A percentile compares a stretch with the other conserved stretches of the same genome.
These are phyloP conservation scores for Alternaria rosae DNA, from an alignment of 2,329 filamentous ascomycete genomes.

Conservation along the genomic window DNA sequence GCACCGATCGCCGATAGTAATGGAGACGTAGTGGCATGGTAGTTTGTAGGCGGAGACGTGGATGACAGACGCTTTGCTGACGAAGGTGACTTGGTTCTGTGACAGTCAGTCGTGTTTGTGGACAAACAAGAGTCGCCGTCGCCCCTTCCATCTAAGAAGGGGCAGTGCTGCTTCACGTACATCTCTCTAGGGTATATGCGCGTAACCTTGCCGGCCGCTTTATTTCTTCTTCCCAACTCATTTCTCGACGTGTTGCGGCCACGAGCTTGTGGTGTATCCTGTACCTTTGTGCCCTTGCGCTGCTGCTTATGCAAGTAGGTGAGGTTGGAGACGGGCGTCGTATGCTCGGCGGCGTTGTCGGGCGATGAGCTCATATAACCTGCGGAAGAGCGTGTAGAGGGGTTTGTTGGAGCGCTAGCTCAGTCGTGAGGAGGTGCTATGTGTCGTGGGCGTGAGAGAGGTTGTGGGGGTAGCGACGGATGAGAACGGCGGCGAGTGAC, in stretches of 20 bases:
- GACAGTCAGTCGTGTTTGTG: slow-evolving; percentile 14
- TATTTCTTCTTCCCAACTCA: slow-evolving; percentile 54
- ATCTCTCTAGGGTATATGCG: slow-evolving; percentile 52
- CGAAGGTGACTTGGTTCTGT: slow-evolving; percentile 49
- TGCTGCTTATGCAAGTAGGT: slow-evolving; percentile 47
- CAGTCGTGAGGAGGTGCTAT: slow-evolving; percentile 6
- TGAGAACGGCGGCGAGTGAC: slow-evolving; percentile 27
- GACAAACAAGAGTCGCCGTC: slow-evolving; percentile 8
- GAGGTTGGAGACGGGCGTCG: slow-evolving; percentile 45
- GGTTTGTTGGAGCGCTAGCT: slow-evolving; percentile 18
- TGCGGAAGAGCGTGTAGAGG: slow-evolving; percentile 19
- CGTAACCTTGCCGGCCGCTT: slow-evolving; percentile 47
- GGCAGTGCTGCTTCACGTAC: slow-evolving; percentile 32
- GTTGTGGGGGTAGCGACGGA: slow-evolving; percentile 18
- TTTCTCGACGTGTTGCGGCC: slow-evolving; percentile 49
- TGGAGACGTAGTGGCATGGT: slow-evolving; percentile 50
- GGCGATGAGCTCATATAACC: slow-evolving; percentile 53
- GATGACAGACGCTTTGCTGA: slow-evolving; percentile 46
- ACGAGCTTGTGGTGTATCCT: slow-evolving; percentile 46
- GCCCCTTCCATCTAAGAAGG: background rate
- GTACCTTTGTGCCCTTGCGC: slow-evolving; percentile 42
- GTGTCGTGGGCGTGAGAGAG: background rate
- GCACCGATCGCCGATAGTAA: slow-evolving; percentile 50
- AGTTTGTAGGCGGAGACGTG: slow-evolving; percentile 41
- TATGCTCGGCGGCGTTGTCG: slow-evolving; percentile 37